These are phyloP conservation scores for Spathaspora passalidarum DNA, from an alignment of 805 yeast species.

Conservation along the genomic window DNA sequence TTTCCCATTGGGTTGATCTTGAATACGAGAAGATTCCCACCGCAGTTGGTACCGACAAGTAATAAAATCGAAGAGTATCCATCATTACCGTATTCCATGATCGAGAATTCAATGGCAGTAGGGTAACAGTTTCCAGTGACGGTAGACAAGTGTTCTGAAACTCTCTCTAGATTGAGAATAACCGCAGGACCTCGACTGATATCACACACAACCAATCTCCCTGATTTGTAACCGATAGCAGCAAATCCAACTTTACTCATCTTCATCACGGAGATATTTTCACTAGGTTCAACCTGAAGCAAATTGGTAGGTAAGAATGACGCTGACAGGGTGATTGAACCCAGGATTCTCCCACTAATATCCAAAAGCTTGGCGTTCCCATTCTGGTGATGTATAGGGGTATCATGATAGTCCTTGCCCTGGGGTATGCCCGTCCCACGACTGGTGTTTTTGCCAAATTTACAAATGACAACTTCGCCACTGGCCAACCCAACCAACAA, in stretches of 20 bases:
- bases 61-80: conserved; percentile 69
- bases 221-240: conserved; percentile 73
- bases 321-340: conserved; percentile 24
- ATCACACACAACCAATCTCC: conserved; percentile 74
- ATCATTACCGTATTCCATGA: conserved; percentile 65
- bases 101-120: conserved; percentile 69
- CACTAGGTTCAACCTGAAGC: conserved; percentile 31
- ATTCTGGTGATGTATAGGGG: conserved; percentile 30
- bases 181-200: conserved; percentile 70
- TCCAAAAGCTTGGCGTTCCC: conserved; percentile 42
- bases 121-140: conserved; percentile 35
- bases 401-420: conserved; percentile 22
- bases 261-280: conserved; percentile 54
- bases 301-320: conserved; percentile 34
- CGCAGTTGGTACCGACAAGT: conserved; percentile 73
- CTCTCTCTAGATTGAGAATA: conserved; percentile 41
- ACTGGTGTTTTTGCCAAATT: conserved; percentile 48
- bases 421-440: conserved; percentile 7
- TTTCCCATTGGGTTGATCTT: conserved; percentile 60
- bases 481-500: conserved; percentile 61
- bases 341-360: conserved; percentile 53
- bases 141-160: conserved; percentile 28
- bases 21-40: conserved; percentile 62
- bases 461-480: conserved; percentile 76
- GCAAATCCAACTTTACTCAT: conserved; percentile 82